Base-by-base conservation (phyloP, 2,329 filamentous ascomycete species). In the Nigrograna mackinnonii region DNA sequence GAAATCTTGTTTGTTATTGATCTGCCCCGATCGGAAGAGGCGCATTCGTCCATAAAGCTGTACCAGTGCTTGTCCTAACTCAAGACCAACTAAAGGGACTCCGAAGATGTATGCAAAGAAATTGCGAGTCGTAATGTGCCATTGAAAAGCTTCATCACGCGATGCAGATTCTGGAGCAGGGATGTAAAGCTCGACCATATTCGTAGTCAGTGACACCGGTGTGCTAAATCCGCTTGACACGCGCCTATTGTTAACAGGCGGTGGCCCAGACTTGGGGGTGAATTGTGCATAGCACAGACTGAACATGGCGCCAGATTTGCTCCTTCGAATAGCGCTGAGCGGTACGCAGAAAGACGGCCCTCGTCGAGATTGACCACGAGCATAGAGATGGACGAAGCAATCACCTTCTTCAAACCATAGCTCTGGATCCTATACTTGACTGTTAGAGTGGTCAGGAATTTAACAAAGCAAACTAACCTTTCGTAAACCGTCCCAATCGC, bases 101-200 rank as follows among this genome's bases (percentile, higher is more conserved):
- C 79, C 73, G 43, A 81, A 78, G 1, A 88, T 64, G 74, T 84
- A 91, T 3, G 88, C 87, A 44, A 91, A 85, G 54, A 90, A 81
- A 58, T 92, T 92, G 12, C 88, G 79, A 3, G 82, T 87, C 1
- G 83, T 80, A 4, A 89, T 60, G 54, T 89, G 84, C 62, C 86
- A 86, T 26, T 74, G 66, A 52, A 83, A 80, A 0, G 79, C 71
- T 46, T 84, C 76, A 4, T 77, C 72, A 50, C 77, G 75, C 35
- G 79, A 75, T 4, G 74, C 67, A 22, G 71, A 67, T 1, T 76
- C 60, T 1, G 86, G 85, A 1, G 85, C 74, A 2, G 87, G 82
- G n/a, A 92, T 82, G 60, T 84, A 89, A 2, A 91, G 71, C 37
- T 90, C 83, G 41, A 71, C 67, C 12, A 53, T 55, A 32, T 56